Evolutionary conservation across 495 filamentous ascomycete species (phyloP), one percentile per base, ranked within the genome.

Genomic region (Chaetomidium leptoderma): DNA sequence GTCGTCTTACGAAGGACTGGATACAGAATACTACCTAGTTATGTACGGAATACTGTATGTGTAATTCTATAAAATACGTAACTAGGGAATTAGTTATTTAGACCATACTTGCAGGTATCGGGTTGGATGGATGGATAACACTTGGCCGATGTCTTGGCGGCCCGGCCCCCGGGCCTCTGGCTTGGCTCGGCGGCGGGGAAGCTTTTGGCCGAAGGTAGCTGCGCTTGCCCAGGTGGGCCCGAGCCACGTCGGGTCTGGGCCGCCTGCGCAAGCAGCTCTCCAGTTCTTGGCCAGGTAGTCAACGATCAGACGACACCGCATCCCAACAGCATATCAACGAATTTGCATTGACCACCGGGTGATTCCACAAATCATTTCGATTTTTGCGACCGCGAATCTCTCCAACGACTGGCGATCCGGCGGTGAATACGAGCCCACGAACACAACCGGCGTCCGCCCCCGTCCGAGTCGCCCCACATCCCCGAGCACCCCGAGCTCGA

Each of bases 171-270:
- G n/a, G n/a, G n/a, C n/a, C n/a, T n/a, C n/a, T 49, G 42, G 44
- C n/a, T 6, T n/a, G 37, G 10, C 36, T 52, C 58, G 58, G 58
- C 43, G 45, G 29, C 58, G 58, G 58, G 52, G 36, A 60, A 60
- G 51, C 58, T 55, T 60, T 60, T 55, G 14, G 30, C 58, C 58
- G 57, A 30, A n/a, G 35, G 45, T 9, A 16, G 23, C 24, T 6
- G 16, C 19, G 40, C 14, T 10, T 35, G 16, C 24, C 11, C 11
- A 13, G 23, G 10, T 29, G 24, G 1, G 14, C 3, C 37, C n/a
- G 43, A 21, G 43, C 43, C 43, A 45, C 24, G 35, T 29, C 46
- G 17, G 19, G 11, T 5, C 33, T 37, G 48, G 17, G n/a, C n/a
- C n/a, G n/a, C 19, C 48, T 10, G n/a, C n/a, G 16, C 16, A 30